phyloP scores from a whole-genome alignment of 2,329 filamentous ascomycete genomes.

The Aspergillus sclerotialis region DNA sequence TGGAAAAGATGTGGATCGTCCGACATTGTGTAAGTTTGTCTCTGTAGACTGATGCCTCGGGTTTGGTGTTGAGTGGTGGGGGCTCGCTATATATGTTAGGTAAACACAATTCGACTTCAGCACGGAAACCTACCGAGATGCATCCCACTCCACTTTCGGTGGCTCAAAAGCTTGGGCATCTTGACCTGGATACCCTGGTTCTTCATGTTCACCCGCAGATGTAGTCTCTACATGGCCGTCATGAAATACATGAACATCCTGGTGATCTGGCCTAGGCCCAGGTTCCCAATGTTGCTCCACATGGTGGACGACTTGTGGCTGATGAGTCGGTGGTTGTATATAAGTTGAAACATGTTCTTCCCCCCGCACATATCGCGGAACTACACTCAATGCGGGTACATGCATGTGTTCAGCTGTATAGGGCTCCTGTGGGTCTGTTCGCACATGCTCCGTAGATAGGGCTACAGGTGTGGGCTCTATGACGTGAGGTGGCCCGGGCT shows the following conservation, averaged over 20 bases:
- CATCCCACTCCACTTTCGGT: constrained; percentile 57
- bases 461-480: background rate
- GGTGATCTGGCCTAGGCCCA: constrained; percentile 3
- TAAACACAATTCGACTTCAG: constrained; percentile 9
- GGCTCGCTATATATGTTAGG: constrained; percentile 45
- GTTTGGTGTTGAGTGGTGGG: constrained; percentile 60
- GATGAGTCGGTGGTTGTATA: constrained; percentile 14
- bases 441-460: constrained; percentile 1
- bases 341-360: constrained; percentile 36
- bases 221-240: constrained; percentile 34
- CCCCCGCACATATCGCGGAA: constrained; percentile 40
- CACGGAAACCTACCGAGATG: constrained; percentile 44
- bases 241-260: constrained; percentile 1
- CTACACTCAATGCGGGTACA: constrained; percentile 25
- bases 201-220: constrained; percentile 36
- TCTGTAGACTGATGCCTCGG: constrained; percentile 83
- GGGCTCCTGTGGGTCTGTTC: constrained; percentile 1
- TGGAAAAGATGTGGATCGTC: constrained; percentile 67
- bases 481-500: background rate
- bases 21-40: constrained; percentile 76
- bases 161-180: constrained; percentile 46
- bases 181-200: constrained; percentile 19
- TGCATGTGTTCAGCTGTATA: constrained; percentile 1
- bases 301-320: constrained; percentile 9
- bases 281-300: constrained; percentile 8